Evolutionary conservation across 2,329 filamentous ascomycete species (phyloP), one percentile per base, ranked within the genome.

Genomic region (Beauveria bassiana): DNA sequence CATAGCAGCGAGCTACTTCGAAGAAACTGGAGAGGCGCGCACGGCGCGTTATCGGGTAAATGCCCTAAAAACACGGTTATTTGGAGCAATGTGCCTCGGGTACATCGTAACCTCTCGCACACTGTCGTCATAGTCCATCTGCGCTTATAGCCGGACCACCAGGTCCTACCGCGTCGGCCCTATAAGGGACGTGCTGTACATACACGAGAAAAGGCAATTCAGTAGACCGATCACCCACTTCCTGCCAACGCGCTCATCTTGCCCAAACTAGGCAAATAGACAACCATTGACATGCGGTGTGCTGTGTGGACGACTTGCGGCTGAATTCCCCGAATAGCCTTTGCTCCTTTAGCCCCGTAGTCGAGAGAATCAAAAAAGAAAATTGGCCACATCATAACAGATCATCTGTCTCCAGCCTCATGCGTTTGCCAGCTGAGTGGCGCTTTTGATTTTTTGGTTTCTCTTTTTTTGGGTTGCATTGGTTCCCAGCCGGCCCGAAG

Each of bases 121-220:
- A 16, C 34, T 38, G 34, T 38, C 34, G 34, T 38, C 34, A 38
- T 38, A 14, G 34, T 38, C 5, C 12, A 47, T 47, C 45, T 52
- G 50, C 50, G 28, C 28, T 50, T 50, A 26, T 31, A 10, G 7
- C 24, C 47, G 16, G 14, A 31, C 47, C 26, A 26, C 12, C 49
- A 52, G 9, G 28, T 51, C 50, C 22, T 14, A 22, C 7, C 14
- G 4, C 26, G n/a, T 53, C 40, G 6, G 24, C 18, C 52, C n/a
- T 45, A 40, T 43, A 18, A 7, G 40, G 42, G 40, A 56, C 53
- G 53, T 56, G 53, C 53, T 46, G 40, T 56, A 56, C 42, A 46
- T 56, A 46, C 53, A 56, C 53, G 53, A 46, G 40, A 31, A 56
- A 56, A 54, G 53, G 18, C 16, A 43, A 55, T 55, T 55, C 24